Evolutionary conservation across 305 asterid genomes (phyloP).

Genomic region (Salvia sclarea): DNA sequence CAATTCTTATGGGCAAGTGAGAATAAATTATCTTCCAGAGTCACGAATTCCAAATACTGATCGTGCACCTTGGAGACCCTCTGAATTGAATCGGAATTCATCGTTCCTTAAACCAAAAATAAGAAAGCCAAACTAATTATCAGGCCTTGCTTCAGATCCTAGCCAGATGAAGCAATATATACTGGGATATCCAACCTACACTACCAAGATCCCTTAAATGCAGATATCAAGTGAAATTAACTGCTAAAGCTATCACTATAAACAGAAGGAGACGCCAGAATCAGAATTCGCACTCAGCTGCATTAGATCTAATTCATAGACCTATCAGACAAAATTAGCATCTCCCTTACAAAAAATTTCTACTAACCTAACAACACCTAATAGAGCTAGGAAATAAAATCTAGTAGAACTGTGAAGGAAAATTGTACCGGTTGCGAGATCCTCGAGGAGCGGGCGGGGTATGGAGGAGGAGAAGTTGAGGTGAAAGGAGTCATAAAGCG

Average conservation of each 20-base stretch:
- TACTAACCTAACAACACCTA: slow-evolving; percentile 3
- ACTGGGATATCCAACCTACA: neutral
- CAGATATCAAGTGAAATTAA: neutral
- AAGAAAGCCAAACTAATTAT: slow-evolving; percentile 9
- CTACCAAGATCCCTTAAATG: slow-evolving; percentile 4
- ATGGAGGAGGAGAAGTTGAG: slow-evolving; percentile 94
- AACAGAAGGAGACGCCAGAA: neutral
- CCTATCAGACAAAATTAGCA: neutral
- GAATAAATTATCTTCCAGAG: slow-evolving; percentile 70
- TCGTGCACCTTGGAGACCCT: slow-evolving; percentile 74
- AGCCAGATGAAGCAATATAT: slow-evolving; percentile 11
- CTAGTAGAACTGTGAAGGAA: neutral
- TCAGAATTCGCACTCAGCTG: slow-evolving; percentile 21
- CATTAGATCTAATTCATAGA: slow-evolving; percentile 21
- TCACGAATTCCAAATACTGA: slow-evolving; percentile 81
- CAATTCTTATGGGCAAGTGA: slow-evolving; percentile 73
- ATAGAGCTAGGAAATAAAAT: neutral
- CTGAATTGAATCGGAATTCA: slow-evolving; percentile 66
- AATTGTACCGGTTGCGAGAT: slow-evolving; percentile 75
- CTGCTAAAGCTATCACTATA: neutral
- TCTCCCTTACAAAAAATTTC: neutral
- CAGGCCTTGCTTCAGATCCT: slow-evolving; percentile 16
- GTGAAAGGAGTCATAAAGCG: slow-evolving; percentile 84
- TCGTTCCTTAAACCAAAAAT: slow-evolving; percentile 50
- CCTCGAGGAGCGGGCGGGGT: slow-evolving; percentile 88